Base-by-base conservation (phyloP, 352 stramenopile genomes). In the Pythium folliculosum region DNA sequence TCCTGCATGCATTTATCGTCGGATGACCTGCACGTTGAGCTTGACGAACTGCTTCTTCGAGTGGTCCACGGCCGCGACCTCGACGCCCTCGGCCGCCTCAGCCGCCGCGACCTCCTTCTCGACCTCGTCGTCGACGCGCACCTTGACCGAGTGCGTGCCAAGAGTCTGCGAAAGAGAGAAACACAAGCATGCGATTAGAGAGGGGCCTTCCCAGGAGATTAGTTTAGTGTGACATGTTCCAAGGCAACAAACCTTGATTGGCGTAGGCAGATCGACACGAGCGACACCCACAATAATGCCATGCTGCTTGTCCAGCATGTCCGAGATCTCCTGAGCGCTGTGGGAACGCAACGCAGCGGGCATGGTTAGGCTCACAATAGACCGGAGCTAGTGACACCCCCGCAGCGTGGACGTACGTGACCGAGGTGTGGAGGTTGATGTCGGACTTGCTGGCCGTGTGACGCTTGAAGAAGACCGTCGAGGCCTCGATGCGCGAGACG, bases 241-340 rank as follows among this genome's bases (percentile, higher is more conserved):
- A 19, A n/a, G n/a, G 2, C 40, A 47, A 47, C 56, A n/a, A 56
- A 87, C 78, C 72, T 92, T 95, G 73, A 95, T 88, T 22, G 84
- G 82, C 8, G 76, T 74, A 13, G 84, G 77, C 54, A 95, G 71
- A 38, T 92, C 71, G 49, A 95, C 89, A 52, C 87, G 84, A 6
- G 87, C 87, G 21, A 92, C 77, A 47, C 87, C 87, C 53, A 95
- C 85, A 53, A 92, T 83, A 56, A 95, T 84, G 44, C 80, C 84
- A 67, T 89, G 73, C 72, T 95, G 83, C 74, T 91, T 94, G 65
- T 94, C 85, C 21, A 95, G 61, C 81, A 89, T 91, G 59, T 95
- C 85, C 53, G 84, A 91, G 60, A 95, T 94, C 71, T 93, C 90
- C 72, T 93, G 75, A 23, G 82, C 83, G 44, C 80, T 90, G 53